Evolutionary conservation across 768 basidiomycete genomes (phyloP).

Genomic region (Naganishia onofrii): DNA sequence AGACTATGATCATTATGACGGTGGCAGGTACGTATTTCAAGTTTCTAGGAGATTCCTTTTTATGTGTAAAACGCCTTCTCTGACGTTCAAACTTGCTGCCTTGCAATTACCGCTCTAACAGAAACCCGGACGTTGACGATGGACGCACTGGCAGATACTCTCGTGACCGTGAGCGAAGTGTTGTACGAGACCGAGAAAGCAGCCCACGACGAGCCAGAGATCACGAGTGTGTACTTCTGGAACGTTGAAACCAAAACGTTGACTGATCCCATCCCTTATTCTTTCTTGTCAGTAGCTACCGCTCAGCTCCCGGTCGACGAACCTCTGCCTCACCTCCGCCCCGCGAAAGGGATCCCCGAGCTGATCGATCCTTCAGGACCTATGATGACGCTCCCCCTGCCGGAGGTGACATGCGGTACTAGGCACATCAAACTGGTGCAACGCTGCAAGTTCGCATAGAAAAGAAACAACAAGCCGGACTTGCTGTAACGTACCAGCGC

Average conservation of each 20-base stretch:
- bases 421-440: slow-evolving; percentile 24
- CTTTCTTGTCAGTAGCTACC: background rate
- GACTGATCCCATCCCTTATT: background rate
- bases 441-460: background rate
- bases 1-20: slow-evolving; percentile 21
- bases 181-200: slow-evolving; percentile 30
- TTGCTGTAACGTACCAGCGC: background rate
- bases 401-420: slow-evolving; percentile 42
- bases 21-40: slow-evolving; percentile 14
- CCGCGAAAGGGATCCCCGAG: slow-evolving; percentile 40
- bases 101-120: background rate
- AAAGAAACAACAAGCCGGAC: background rate
- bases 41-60: background rate
- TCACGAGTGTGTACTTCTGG: slow-evolving; percentile 39
- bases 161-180: slow-evolving; percentile 17
- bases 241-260: background rate
- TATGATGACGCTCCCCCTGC: slow-evolving; percentile 45
- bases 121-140: slow-evolving; percentile 3
- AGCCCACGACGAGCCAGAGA: slow-evolving; percentile 36
- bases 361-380: slow-evolving; percentile 35
- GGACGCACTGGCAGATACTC: slow-evolving; percentile 16
- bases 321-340: slow-evolving; percentile 40
- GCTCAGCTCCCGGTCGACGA: slow-evolving; percentile 36
- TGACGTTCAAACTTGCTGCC: background rate
- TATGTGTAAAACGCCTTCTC: background rate